Percentiles rank a stretch among this genome's conserved stretches.
Conservation (phyloP, 371 early-diverging fungal genomes). For the Mortierella sp. region DNA sequence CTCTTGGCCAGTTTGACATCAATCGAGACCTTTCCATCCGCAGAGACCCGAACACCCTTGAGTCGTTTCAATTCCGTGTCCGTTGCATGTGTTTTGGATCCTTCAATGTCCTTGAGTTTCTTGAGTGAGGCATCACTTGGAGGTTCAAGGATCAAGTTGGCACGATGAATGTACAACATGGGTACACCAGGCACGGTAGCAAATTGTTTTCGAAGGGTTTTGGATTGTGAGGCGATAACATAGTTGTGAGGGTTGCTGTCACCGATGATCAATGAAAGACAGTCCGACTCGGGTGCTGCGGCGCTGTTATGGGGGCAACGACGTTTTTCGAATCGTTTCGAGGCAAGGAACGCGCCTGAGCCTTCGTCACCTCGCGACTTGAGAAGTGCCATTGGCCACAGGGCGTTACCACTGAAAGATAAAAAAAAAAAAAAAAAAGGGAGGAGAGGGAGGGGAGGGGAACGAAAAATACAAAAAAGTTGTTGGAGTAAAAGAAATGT, state of each 20-base stretch:
- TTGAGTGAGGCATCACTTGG: constrained; percentile 64
- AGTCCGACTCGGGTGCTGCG: constrained; percentile 75
- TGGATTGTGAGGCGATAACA: constrained; percentile 85
- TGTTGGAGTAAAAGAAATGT: background rate
- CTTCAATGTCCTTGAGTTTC: constrained; percentile 55
- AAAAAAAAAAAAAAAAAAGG: background rate
- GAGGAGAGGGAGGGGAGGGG: background rate
- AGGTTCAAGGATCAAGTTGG: constrained; percentile 86
- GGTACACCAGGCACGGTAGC: constrained; percentile 87
- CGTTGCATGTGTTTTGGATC: constrained; percentile 61
- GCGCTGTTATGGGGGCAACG: constrained; percentile 77
- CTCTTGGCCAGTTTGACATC: constrained; percentile 34
- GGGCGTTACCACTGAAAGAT: constrained; percentile 76
- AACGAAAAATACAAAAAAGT: background rate
- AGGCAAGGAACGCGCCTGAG: constrained; percentile 64
- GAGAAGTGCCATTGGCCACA: constrained; percentile 83
- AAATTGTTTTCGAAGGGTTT: constrained; percentile 69
- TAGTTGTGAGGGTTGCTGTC: constrained; percentile 80
- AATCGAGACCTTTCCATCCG: constrained; percentile 32
- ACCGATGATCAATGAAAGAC: constrained; percentile 77
- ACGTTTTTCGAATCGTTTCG: constrained; percentile 79
- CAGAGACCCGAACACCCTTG: constrained; percentile 49
- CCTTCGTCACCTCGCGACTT: constrained; percentile 70
- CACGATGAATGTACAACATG: constrained; percentile 81
- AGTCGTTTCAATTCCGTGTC: constrained; percentile 54